Percentiles rank a stretch among this genome's conserved stretches.
These are phyloP conservation scores for Penicillium silybi DNA, from an alignment of 495 filamentous ascomycete genomes.

Conservation along the genomic window DNA sequence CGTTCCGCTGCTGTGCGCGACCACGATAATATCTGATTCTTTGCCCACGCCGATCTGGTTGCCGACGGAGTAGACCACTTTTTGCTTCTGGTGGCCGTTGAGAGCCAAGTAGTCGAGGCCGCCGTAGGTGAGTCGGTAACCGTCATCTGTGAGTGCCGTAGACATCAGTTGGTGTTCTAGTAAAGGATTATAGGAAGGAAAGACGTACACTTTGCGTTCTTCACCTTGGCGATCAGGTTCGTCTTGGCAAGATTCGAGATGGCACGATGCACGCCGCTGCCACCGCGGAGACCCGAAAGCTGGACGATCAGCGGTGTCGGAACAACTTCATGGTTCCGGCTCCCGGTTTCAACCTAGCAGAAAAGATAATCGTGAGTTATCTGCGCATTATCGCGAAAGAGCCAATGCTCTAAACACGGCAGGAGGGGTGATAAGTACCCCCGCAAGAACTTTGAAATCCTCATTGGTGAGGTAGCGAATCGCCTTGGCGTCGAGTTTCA, in stretches of 20 bases:
- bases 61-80: conserved; percentile 82
- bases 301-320: conserved; percentile 84
- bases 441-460: conserved; percentile 93
- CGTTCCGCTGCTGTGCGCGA: conserved; percentile 59
- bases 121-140: conserved; percentile 94
- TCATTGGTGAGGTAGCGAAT: conserved; percentile 88
- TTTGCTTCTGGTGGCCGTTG: conserved; percentile 75
- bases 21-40: conserved; percentile 93
- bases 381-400: conserved; percentile 7
- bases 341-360: conserved; percentile 79
- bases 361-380: conserved; percentile 30
- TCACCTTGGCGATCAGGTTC: conserved; percentile 86
- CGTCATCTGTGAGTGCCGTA: conserved; percentile 60
- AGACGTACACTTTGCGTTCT: conserved; percentile 78
- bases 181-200: background rate
- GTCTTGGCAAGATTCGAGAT: conserved; percentile 90
- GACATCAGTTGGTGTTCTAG: background rate
- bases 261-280: conserved; percentile 76
- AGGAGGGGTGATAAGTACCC: conserved; percentile 51
- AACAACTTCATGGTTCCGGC: conserved; percentile 94
- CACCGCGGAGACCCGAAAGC: conserved; percentile 74
- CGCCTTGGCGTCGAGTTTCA: conserved; percentile 90
- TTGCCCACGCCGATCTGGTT: conserved; percentile 96
- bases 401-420: conserved; percentile 2
- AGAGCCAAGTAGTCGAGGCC: conserved; percentile 95